phyloP scores from a whole-genome alignment of 148 eudicot species.

The Linanthus parryae region DNA sequence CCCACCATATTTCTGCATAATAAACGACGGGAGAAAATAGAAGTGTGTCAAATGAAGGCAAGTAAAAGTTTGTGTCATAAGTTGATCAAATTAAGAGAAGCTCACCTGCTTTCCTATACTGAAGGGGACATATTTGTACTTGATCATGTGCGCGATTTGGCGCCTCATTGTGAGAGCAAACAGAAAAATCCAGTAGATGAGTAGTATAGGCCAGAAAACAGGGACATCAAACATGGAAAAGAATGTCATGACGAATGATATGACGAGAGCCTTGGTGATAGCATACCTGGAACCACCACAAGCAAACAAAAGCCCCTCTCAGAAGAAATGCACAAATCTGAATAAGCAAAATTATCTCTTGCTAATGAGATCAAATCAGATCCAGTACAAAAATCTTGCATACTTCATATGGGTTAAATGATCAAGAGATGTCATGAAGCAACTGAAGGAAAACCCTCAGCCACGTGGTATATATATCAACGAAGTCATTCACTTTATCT shows the following conservation, averaged over 20 bases:
- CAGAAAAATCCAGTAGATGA: slow-evolving; percentile 63
- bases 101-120: slow-evolving; percentile 83
- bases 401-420: too few relatives aligned
- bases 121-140: slow-evolving; percentile 81
- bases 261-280: slow-evolving; percentile 54
- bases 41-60: not conserved
- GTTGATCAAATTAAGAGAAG: not conserved
- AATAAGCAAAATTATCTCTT: too few relatives aligned
- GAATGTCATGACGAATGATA: slow-evolving; percentile 60
- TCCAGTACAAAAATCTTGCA: too few relatives aligned
- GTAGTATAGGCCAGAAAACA: slow-evolving; percentile 73
- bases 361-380: too few relatives aligned
- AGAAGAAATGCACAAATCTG: too few relatives aligned
- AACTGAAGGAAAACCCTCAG: too few relatives aligned
- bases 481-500: too few relatives aligned
- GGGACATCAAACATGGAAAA: slow-evolving; percentile 66
- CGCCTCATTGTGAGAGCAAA: slow-evolving; percentile 87
- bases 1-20: slow-evolving; percentile 58
- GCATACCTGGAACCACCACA: slow-evolving; percentile 49
- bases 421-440: too few relatives aligned
- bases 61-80: not conserved
- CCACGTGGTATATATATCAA: too few relatives aligned
- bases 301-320: too few relatives aligned
- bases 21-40: not conserved
- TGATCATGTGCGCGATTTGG: slow-evolving; percentile 86